These are phyloP conservation scores for Monosporascus ibericus DNA, from an alignment of 2,329 filamentous ascomycete genomes.

Conservation along the genomic window DNA sequence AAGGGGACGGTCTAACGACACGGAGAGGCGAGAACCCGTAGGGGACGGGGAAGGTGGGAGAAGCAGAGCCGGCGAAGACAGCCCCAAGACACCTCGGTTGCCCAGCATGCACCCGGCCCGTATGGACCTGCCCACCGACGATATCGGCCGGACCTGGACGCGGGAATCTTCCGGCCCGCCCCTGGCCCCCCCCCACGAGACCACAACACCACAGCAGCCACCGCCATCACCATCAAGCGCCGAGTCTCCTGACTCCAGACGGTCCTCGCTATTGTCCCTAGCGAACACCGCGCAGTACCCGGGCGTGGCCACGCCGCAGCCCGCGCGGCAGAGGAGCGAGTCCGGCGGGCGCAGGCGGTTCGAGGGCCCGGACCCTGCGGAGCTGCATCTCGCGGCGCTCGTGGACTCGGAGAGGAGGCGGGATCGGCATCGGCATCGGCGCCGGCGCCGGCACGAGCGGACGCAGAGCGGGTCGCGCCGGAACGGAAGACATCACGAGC, in stretches of 20 bases:
- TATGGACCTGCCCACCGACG: conserved; percentile 33
- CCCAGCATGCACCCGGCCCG: conserved; percentile 22
- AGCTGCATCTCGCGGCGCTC: conserved; percentile 39
- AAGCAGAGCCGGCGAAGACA: conserved; percentile 26
- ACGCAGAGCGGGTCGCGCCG: conserved; percentile 2
- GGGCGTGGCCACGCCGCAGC: conserved; percentile 15
- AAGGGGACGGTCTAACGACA: conserved; percentile 4
- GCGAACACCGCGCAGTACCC: conserved; percentile 10
- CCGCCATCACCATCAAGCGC: not conserved
- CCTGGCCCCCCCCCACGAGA: conserved; percentile 2
- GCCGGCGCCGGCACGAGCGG: conserved; percentile 3
- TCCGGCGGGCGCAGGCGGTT: conserved; percentile 22
- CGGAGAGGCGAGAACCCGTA: conserved; percentile 7
- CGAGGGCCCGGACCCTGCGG: conserved; percentile 41
- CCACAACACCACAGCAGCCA: conserved; percentile 1
- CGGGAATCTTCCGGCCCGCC: conserved; percentile 27
- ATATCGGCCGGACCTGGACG: conserved; percentile 33
- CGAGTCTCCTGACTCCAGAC: not conserved
- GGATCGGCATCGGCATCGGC: conserved; percentile 16
- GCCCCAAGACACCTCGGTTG: conserved; percentile 42
- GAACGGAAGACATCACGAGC: conserved; percentile 9
- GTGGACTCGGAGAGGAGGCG: conserved; percentile 34
- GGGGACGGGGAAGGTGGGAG: conserved; percentile 2
- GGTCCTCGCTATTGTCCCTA: not conserved
- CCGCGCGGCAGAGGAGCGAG: conserved; percentile 11